A percentile compares a stretch with the other conserved stretches of the same genome.
phyloP scores from a whole-genome alignment of 768 basidiomycete species.

The Collybia nuda region DNA sequence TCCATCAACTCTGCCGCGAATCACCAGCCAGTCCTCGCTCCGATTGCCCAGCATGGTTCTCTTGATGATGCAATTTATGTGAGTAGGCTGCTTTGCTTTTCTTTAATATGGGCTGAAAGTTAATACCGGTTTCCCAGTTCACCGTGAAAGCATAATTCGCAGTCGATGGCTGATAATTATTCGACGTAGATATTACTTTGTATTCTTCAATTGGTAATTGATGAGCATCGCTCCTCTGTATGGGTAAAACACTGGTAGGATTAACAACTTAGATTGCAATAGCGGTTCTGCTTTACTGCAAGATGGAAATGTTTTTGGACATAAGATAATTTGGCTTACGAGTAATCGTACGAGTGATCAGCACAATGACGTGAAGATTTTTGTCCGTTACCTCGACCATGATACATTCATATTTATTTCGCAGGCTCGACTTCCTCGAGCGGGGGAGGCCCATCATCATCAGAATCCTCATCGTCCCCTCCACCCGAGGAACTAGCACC shows the following conservation, averaged over 20 bases:
- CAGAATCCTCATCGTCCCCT: conserved; percentile 46
- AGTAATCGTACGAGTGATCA: conserved; percentile 7
- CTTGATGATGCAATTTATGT: conserved; percentile 61
- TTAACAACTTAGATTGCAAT: not conserved
- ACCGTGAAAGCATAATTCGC: no score
- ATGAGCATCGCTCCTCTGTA: not conserved
- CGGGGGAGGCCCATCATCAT: conserved; percentile 77
- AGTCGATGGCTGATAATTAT: no score
- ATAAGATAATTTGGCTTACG: no score
- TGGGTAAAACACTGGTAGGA: not conserved
- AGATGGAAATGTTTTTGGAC: no score
- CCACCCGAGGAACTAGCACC: conserved; percentile 20
- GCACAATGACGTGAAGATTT: conserved; percentile 6
- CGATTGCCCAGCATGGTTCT: conserved; percentile 59
- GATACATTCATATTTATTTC: conserved; percentile 28
- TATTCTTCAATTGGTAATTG: no score
- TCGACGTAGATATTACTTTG: no score
- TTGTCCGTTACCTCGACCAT: not conserved
- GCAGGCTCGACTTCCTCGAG: conserved; percentile 65
- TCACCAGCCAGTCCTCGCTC: conserved; percentile 59
- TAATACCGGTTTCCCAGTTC: no score
- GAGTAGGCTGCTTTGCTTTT: conserved; percentile 16
- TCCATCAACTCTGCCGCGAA: conserved; percentile 60
- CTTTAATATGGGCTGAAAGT: not conserved
- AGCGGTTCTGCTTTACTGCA: not conserved